Evolutionary conservation across 768 basidiomycete species (phyloP), one percentile per base, ranked within the genome.

Genomic region (Russula virescens): DNA sequence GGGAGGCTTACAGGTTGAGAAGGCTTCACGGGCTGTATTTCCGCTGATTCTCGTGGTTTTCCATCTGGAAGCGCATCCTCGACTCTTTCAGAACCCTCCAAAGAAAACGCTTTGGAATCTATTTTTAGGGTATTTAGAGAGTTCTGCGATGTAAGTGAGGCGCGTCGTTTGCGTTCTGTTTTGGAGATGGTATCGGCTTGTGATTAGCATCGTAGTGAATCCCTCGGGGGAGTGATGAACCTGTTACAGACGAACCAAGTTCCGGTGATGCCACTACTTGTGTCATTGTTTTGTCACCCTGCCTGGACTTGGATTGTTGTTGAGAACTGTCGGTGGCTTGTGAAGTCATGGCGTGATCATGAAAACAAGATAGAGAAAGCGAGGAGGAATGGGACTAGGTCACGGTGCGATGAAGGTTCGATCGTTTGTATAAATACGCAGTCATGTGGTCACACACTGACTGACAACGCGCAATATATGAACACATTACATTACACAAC

Each of bases 101-200:
- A 16, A 5, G n/a, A 6, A 3, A 6, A 25, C n/a, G 28, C 23
- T 11, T 38, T 31, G 16, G 40, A 34, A 19, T 23, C 26, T 3
- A 50, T 18, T 60, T 60, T 55, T 5, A 45, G 25, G 23, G 58
- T 46, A 38, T 59, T 48, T 35, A 34, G n/a, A 21, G 62, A 50
- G 10, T 3, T 26, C n/a, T 47, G 31, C 4, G 47, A 26, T 10
- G 46, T 26, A 8, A 34, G 40, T 6, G 57, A 58, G 40, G 26
- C 28, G 38, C 31, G 40, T 10, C 48, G 54, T 11, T 43, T 25
- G 31, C 34, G 55, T n/a, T 28, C 38, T 31, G 47, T n/a, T 25
- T 55, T n/a, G 9, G 21, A 10, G 1, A n/a, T 26, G 42, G 2
- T 23, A 50, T 45, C 48, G 2, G 6, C n/a, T 53, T 49, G 62